These are phyloP conservation scores for Syncephalastrum monosporum DNA, from an alignment of 371 early-diverging fungal genomes.

Conservation along the genomic window DNA sequence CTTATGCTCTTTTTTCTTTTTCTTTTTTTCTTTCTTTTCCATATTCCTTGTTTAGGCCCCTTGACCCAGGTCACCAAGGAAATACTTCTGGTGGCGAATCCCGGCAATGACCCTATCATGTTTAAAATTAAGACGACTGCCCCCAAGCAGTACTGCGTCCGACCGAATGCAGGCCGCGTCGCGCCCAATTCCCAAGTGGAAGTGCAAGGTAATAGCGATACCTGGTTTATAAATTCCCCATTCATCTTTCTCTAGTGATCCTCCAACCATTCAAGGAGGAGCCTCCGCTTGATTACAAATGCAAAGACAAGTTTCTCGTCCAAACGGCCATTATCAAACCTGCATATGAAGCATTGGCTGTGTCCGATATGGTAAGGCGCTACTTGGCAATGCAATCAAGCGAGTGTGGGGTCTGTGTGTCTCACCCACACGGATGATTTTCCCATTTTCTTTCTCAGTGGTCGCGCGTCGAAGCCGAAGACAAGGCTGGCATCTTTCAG, in stretches of 20 bases:
- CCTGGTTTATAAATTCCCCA: slow-evolving; percentile 3
- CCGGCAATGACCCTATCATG: slow-evolving; percentile 55
- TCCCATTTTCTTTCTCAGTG: slow-evolving; percentile 40
- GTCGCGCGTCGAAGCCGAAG: slow-evolving; percentile 50
- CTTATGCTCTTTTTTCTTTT: background rate
- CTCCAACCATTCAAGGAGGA: slow-evolving; percentile 78
- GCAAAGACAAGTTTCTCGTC: slow-evolving; percentile 87
- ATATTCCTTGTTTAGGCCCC: slow-evolving; percentile 52
- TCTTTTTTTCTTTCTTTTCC: background rate
- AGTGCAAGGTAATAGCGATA: slow-evolving; percentile 55
- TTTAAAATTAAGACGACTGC: slow-evolving; percentile 95
- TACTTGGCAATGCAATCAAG: background rate
- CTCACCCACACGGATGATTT: slow-evolving; percentile 5
- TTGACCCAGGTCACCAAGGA: slow-evolving; percentile 59
- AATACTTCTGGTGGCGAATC: slow-evolving; percentile 57
- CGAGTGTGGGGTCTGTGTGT: background rate
- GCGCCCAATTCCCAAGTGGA: slow-evolving; percentile 56
- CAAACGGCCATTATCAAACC: slow-evolving; percentile 34
- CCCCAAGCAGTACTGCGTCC: slow-evolving; percentile 88
- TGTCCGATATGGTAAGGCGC: slow-evolving; percentile 20
- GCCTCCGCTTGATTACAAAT: slow-evolving; percentile 63
- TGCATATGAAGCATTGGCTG: slow-evolving; percentile 12
- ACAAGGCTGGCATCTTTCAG: slow-evolving; percentile 55
- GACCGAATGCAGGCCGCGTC: slow-evolving; percentile 84
- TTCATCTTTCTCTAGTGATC: slow-evolving; percentile 47